Evolutionary conservation across 176 grass and related monocot genomes (phyloP).

Genomic region (Carex myosuroides): DNA sequence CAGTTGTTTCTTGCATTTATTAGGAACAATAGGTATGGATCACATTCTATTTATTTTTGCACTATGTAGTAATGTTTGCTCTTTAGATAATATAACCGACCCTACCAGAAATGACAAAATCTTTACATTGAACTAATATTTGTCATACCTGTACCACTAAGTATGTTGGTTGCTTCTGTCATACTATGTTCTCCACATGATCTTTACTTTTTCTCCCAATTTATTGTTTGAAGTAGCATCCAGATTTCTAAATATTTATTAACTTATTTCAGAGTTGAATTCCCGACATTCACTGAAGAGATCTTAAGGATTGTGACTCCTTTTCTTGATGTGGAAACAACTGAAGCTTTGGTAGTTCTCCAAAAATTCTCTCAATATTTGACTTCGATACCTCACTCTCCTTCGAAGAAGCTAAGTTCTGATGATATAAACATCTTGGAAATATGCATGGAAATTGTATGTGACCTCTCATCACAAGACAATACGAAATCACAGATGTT

Average conservation of each 20-base stretch:
- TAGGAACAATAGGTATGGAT: slow-evolving; percentile 30
- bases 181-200: background rate
- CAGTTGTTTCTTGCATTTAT: slow-evolving; percentile 35
- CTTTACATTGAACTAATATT: background rate
- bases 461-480: slow-evolving; percentile 25
- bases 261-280: slow-evolving; percentile 23
- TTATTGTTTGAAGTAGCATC: background rate
- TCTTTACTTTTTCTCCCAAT: background rate
- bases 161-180: background rate
- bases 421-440: slow-evolving; percentile 28
- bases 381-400: slow-evolving; percentile 3
- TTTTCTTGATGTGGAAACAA: slow-evolving; percentile 28
- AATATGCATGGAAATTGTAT: slow-evolving; percentile 30
- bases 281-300: slow-evolving; percentile 31
- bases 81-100: background rate
- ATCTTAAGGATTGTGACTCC: slow-evolving; percentile 27
- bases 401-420: slow-evolving; percentile 24
- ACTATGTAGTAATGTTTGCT: background rate
- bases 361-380: slow-evolving; percentile 30
- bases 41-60: background rate
- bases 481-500: slow-evolving; percentile 29
- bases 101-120: background rate
- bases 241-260: slow-evolving; percentile 3
- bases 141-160: background rate
- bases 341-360: slow-evolving; percentile 34